Base-by-base conservation (phyloP, 2,329 filamentous ascomycete species). In the Aspergillus thermomutatus region DNA sequence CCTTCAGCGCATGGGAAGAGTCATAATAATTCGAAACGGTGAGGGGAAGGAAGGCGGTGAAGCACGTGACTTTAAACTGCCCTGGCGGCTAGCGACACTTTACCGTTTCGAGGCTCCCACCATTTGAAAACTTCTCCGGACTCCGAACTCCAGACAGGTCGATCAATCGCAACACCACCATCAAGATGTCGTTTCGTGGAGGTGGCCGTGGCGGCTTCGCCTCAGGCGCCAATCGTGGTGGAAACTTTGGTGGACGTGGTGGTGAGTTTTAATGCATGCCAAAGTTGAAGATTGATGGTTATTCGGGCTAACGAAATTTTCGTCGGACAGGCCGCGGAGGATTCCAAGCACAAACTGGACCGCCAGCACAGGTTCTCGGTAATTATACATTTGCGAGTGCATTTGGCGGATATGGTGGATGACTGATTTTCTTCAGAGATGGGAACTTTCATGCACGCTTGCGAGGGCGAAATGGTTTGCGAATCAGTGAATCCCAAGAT, bases 381-480 rank as follows among this genome's bases (percentile, higher is more conserved):
- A 75, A 65, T 69, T 67, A 53, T n/a, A 56, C 31, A n/a, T 3
- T 50, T 50, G 31, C 49, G 50, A 50, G 7, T 60, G 14, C 34
- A 31, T 40, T 54, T 49, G 49, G 28, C 6, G 26, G 9, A 19
- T 23, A n/a, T 40, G 11, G 52, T 28, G 54, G 48, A 50, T 65
- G 61, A 54, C 74, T 78, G 62, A 79, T 64, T 46, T 54, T 11
- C 45, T 47, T 57, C 63, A 88, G 94, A 97, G 80, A 91, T 99
- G 89, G 94, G 94, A 76, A 86, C 85, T 64, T 96, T 97, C 78
- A 79, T 97, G 74, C 94, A 99, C 80, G 87, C 92, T 57, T 93
- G 90, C 80, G 94, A 99, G 79, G 93, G 93, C 75, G 94, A 99
- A 79, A 94, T 99, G 84, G 89, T 99, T 67, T 97, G 93, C 89